A percentile compares a stretch with the other conserved stretches of the same genome.
phyloP scores from a whole-genome alignment of 1,284 basidiomycete genomes.

The Sphaerobolus stellatus region DNA sequence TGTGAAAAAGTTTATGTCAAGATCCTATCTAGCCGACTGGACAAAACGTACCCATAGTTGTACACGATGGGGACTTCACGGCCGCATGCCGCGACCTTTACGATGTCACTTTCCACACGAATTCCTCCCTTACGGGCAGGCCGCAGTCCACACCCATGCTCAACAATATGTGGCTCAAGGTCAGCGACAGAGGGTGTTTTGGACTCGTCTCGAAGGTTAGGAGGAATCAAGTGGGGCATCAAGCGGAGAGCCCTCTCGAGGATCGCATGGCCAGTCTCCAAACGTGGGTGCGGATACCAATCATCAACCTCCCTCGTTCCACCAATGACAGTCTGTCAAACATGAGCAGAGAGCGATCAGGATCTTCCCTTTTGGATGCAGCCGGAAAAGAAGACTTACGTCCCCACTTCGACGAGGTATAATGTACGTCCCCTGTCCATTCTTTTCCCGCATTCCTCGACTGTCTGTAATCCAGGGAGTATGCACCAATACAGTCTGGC shows the following conservation, averaged over 20 bases:
- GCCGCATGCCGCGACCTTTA: constrained; percentile 17
- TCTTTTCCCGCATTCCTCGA: constrained; percentile 44
- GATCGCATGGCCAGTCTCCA: constrained; percentile 60
- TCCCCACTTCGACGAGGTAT: constrained; percentile 69
- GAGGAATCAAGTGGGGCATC: constrained; percentile 67
- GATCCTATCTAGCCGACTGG: not conserved
- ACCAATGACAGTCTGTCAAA: constrained; percentile 58
- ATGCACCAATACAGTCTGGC: constrained; percentile 49
- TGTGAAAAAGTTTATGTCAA: too few relatives aligned
- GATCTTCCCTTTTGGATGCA: not conserved
- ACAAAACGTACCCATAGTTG: constrained; percentile 46
- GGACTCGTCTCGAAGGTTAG: constrained; percentile 33
- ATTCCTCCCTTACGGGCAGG: constrained; percentile 48
- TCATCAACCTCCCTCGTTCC: constrained; percentile 62
- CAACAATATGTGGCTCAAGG: constrained; percentile 58
- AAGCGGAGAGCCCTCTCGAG: constrained; percentile 55
- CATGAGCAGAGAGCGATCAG: too few relatives aligned
- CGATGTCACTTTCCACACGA: constrained; percentile 38
- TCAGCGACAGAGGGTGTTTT: constrained; percentile 57
- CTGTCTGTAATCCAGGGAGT: constrained; percentile 62
- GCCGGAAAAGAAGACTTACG: constrained; percentile 40
- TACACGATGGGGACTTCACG: constrained; percentile 39
- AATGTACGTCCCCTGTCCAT: constrained; percentile 63
- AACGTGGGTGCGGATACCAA: constrained; percentile 63
- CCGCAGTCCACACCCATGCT: constrained; percentile 60